phyloP scores from a whole-genome alignment of 2,329 filamentous ascomycete species.

The Xylariaceae sp. region DNA sequence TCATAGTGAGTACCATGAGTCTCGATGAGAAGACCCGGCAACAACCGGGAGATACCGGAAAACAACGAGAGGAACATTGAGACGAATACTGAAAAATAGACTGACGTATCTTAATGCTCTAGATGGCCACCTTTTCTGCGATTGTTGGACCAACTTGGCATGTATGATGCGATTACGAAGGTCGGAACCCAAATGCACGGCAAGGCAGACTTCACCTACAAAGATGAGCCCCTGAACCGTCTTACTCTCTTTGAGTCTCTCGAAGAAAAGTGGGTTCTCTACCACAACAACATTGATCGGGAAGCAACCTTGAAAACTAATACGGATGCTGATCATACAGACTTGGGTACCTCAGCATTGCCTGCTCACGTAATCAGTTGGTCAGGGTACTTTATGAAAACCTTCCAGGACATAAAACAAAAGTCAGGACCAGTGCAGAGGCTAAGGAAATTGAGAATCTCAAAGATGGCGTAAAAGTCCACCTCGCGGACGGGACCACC shows the following conservation, averaged over 20 bases:
- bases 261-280: conserved; percentile 10
- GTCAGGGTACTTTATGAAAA: conserved; percentile 19
- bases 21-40: too few species aligned
- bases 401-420: conserved; percentile 12
- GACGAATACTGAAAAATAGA: too few species aligned
- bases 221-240: conserved; percentile 2
- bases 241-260: not conserved
- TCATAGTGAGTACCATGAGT: too few species aligned
- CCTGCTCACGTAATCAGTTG: conserved; percentile 18
- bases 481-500: conserved; percentile 18
- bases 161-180: conserved; percentile 13
- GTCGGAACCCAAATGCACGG: not conserved
- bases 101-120: too few species aligned
- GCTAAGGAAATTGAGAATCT: conserved; percentile 17
- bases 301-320: not conserved
- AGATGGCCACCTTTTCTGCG: conserved; percentile 23
- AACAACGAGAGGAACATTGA: too few species aligned
- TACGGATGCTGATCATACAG: conserved; percentile 5
- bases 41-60: too few species aligned
- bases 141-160: conserved; percentile 31
- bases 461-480: conserved; percentile 19
- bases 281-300: not conserved
- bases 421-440: conserved; percentile 14
- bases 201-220: conserved; percentile 10
- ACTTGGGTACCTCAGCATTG: conserved; percentile 11